These are phyloP conservation scores for Sporothrix phasma DNA, from an alignment of 2,329 filamentous ascomycete genomes.

Conservation along the genomic window DNA sequence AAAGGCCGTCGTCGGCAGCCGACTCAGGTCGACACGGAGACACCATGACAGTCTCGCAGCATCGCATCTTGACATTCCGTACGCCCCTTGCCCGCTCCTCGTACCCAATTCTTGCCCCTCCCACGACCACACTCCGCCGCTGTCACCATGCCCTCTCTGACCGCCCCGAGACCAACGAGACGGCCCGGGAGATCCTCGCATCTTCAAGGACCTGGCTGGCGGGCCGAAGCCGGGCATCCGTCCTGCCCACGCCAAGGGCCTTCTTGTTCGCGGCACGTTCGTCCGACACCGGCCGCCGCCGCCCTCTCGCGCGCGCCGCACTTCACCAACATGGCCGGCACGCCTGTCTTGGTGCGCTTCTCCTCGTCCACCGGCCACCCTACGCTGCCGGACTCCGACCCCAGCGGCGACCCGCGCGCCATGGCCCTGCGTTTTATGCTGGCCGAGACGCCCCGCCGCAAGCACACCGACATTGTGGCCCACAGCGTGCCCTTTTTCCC, in stretches of 20 bases:
- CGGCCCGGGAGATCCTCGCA: slow-evolving; percentile 28
- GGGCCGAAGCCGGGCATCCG: slow-evolving; percentile 32
- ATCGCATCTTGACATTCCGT: not conserved
- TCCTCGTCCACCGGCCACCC: slow-evolving; percentile 43
- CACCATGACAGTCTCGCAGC: not conserved
- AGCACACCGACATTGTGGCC: slow-evolving; percentile 47
- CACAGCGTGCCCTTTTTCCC: slow-evolving; percentile 46
- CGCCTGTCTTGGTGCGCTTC: slow-evolving; percentile 40
- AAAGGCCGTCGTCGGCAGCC: not conserved
- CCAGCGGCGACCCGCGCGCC: slow-evolving; percentile 38
- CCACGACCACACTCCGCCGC: not conserved
- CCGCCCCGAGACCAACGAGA: slow-evolving; percentile 30
- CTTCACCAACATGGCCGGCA: slow-evolving; percentile 33
- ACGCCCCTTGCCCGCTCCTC: not conserved
- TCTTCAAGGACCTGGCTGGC: slow-evolving; percentile 29
- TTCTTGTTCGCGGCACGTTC: slow-evolving; percentile 43
- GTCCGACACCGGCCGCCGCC: slow-evolving; percentile 33
- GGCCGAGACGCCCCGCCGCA: slow-evolving; percentile 27
- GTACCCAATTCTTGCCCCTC: not conserved
- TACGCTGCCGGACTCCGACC: slow-evolving; percentile 37
- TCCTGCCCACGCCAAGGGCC: slow-evolving; percentile 43
- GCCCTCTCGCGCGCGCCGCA: slow-evolving; percentile 38
- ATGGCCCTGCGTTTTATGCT: slow-evolving; percentile 40
- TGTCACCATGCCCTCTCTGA: slow-evolving; percentile 34
- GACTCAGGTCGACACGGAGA: not conserved